Conservation (phyloP, 192 early-diverging fungal species). For the Paraglomus brasilianum region DNA sequence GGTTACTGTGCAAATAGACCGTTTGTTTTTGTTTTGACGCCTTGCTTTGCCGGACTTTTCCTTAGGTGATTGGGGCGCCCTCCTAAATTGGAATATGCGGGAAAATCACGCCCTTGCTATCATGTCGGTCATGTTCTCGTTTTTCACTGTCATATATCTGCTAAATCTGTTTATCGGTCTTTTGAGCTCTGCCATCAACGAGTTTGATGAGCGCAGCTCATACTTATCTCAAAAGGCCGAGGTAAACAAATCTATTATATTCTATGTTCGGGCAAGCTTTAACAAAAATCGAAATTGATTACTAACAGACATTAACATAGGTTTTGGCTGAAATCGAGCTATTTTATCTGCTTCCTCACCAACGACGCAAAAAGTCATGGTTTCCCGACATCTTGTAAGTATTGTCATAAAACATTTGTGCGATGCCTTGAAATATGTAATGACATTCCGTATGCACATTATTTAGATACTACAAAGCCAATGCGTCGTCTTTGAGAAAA, state of each 20-base stretch:
- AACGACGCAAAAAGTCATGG: neutral
- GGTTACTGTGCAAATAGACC: neutral
- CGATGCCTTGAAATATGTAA: no score
- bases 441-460: no score
- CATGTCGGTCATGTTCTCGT: neutral
- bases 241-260: neutral
- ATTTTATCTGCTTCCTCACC: constrained; percentile 11
- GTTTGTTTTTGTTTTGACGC: no score
- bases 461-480: no score
- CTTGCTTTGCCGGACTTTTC: no score
- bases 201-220: neutral
- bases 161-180: constrained; percentile 14
- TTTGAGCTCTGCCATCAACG: neutral
- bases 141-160: neutral
- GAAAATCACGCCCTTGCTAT: neutral
- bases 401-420: neutral
- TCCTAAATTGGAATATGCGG: neutral
- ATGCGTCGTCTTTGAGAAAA: no score
- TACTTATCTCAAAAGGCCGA: neutral
- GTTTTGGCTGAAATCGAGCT: neutral
- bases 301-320: neutral
- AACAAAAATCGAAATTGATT: neutral
- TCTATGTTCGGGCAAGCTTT: no score
- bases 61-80: neutral
- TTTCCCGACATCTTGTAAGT: constrained; percentile 9